A percentile compares a stretch with the other conserved stretches of the same genome.
Conservation (phyloP, 176 grass and related monocot species). For the Carex littledalei region DNA sequence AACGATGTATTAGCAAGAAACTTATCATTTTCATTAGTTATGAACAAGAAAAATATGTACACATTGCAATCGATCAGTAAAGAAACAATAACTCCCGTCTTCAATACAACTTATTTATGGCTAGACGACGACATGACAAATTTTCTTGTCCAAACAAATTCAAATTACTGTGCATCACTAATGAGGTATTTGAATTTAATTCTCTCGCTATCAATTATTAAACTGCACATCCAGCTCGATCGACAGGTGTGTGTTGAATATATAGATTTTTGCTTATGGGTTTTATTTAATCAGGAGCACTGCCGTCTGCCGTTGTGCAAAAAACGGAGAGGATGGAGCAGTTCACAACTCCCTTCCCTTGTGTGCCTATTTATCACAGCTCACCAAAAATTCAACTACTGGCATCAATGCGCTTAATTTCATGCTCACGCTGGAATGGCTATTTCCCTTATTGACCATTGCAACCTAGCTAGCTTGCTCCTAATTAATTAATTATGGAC, state of each 20-base stretch:
- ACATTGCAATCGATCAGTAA: not conserved
- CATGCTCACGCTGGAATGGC: not conserved
- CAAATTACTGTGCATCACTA: not conserved
- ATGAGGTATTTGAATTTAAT: not conserved
- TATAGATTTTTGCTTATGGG: no score
- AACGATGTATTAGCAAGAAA: not conserved
- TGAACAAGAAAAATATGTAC: not conserved
- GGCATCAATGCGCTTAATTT: slow-evolving; percentile 10
- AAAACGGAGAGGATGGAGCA: slow-evolving; percentile 4
- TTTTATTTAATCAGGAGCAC: not conserved
- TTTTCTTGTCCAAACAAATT: not conserved
- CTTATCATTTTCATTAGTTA: not conserved
- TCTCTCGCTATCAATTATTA: not conserved
- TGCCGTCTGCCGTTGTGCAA: not conserved
- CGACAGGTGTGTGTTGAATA: no score
- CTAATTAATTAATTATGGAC: no score
- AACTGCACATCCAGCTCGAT: not conserved
- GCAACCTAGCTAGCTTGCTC: no score
- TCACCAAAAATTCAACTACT: slow-evolving; percentile 23
- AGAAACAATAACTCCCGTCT: not conserved
- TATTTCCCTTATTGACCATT: slow-evolving; percentile 1
- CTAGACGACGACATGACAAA: slow-evolving; percentile 1
- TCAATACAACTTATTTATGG: not conserved
- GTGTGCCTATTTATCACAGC: slow-evolving; percentile 23
- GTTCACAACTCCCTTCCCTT: slow-evolving; percentile 14